phyloP scores from a whole-genome alignment of 1,284 basidiomycete genomes.

The Tetrapyrgos nigripes region DNA sequence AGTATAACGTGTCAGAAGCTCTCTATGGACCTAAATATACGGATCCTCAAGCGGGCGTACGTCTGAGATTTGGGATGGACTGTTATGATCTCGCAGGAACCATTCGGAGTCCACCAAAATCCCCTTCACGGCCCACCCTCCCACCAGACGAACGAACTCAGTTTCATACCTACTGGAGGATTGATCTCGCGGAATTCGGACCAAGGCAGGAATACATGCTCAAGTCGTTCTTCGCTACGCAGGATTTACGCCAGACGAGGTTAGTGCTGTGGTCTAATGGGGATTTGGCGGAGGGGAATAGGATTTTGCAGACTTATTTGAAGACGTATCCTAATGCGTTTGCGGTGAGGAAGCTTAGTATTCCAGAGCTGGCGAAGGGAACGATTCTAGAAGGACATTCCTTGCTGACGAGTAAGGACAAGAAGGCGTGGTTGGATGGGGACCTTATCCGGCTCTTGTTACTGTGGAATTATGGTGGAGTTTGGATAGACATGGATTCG shows the following conservation, averaged over 20 bases:
- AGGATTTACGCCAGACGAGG: constrained; percentile 67
- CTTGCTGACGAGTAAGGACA: constrained; percentile 67
- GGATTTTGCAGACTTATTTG: constrained; percentile 68
- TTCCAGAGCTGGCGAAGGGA: constrained; percentile 69
- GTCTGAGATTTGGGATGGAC: constrained; percentile 78
- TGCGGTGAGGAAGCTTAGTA: constrained; percentile 70
- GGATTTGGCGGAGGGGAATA: constrained; percentile 60
- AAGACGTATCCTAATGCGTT: constrained; percentile 73
- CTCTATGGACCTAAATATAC: constrained; percentile 66
- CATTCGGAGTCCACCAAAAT: constrained; percentile 45
- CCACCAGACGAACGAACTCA: constrained; percentile 50
- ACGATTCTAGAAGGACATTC: constrained; percentile 76
- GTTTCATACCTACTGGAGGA: constrained; percentile 92
- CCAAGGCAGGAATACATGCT: constrained; percentile 87
- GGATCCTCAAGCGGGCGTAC: constrained; percentile 80
- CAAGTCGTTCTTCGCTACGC: constrained; percentile 90
- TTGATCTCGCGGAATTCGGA: constrained; percentile 80
- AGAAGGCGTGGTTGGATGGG: constrained; percentile 92
- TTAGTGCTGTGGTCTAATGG: constrained; percentile 92
- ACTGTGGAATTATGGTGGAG: constrained; percentile 89
- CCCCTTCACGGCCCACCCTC: not conserved
- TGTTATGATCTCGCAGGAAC: constrained; percentile 91
- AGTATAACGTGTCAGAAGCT: constrained; percentile 73
- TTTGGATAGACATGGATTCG: constrained; percentile 97
- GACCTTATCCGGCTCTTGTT: constrained; percentile 87